These are phyloP conservation scores for Onygena corvina DNA, from an alignment of 2,329 filamentous ascomycete genomes.

Conservation along the genomic window DNA sequence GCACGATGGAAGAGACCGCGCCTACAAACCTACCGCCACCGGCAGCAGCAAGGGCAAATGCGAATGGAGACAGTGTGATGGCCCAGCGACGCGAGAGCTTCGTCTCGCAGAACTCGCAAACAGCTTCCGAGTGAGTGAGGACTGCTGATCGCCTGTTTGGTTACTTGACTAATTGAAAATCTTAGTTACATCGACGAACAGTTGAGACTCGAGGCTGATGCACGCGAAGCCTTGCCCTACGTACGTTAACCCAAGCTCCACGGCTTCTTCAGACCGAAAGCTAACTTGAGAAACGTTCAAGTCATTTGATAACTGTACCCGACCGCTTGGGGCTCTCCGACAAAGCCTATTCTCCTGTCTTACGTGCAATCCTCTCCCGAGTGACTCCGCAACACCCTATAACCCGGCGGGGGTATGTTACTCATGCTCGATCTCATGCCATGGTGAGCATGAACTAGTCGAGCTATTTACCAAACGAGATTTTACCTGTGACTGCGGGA, in stretches of 20 bases:
- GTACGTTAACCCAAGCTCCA: slow-evolving; percentile 36
- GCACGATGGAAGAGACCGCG: background rate
- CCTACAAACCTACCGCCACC: background rate
- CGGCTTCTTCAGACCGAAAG: slow-evolving; percentile 14
- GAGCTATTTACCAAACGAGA: slow-evolving; percentile 93
- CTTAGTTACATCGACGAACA: slow-evolving; percentile 74
- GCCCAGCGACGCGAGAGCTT: slow-evolving; percentile 28
- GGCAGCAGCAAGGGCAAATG: too few relatives aligned
- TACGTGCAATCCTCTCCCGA: slow-evolving; percentile 76
- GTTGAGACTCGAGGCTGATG: slow-evolving; percentile 83
- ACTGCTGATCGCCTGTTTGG: background rate
- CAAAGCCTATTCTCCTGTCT: slow-evolving; percentile 87
- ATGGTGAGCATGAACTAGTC: slow-evolving; percentile 86
- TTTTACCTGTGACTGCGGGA: slow-evolving; percentile 94
- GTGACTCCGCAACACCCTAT: slow-evolving; percentile 42
- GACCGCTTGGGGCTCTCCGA: slow-evolving; percentile 72
- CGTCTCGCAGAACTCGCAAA: slow-evolving; percentile 53
- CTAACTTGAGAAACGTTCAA: slow-evolving; percentile 25
- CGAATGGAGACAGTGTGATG: background rate
- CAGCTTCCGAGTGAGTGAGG: slow-evolving; percentile 52
- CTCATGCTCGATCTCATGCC: slow-evolving; percentile 89
- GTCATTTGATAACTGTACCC: slow-evolving; percentile 90
- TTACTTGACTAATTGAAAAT: background rate
- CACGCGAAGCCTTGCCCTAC: slow-evolving; percentile 86
- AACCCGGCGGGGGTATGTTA: slow-evolving; percentile 81